Evolutionary conservation across 345 rosid species (phyloP).

Genomic region (Lumnitzera racemosa): DNA sequence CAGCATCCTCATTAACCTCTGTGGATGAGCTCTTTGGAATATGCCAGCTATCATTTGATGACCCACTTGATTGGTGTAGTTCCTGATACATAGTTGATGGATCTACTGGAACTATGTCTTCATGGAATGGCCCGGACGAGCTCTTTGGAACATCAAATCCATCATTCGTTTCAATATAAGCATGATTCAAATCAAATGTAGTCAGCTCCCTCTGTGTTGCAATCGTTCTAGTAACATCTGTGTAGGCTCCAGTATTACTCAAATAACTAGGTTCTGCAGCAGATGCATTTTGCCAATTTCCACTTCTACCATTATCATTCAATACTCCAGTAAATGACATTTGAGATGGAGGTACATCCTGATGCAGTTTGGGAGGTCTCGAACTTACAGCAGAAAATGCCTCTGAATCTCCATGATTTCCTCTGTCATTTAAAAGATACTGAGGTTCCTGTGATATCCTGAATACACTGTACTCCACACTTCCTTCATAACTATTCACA

Average conservation of each 20-base stretch:
- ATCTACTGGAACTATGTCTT: no score
- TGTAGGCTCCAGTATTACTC: conserved; percentile 7
- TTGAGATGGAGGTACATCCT: conserved; percentile 26
- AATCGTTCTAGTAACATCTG: conserved; percentile 8
- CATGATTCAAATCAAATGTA: conserved; percentile 88
- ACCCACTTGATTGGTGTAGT: no score
- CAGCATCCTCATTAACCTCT: conserved; percentile 45
- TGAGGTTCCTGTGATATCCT: conserved; percentile 62
- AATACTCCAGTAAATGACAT: conserved; percentile 25
- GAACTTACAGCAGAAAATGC: conserved; percentile 35
- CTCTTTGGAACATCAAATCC: no score
- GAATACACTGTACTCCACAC: conserved; percentile 45
- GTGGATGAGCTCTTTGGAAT: conserved; percentile 63
- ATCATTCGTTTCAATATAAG: conserved; percentile 39
- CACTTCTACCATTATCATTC: conserved; percentile 21
- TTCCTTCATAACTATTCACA: conserved; percentile 45
- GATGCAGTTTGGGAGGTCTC: conserved; percentile 30
- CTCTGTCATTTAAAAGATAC: conserved; percentile 33
- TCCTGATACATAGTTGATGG: no score
- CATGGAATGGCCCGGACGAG: no score
- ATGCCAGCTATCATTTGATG: conserved; percentile 65
- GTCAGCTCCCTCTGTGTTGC: conserved; percentile 33
- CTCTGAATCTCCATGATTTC: conserved; percentile 31
- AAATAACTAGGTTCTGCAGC: conserved; percentile 5
- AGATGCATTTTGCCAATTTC: conserved; percentile 11